Evolutionary conservation across 306 rosid species (phyloP).

Genomic region (Comarum palustre): DNA sequence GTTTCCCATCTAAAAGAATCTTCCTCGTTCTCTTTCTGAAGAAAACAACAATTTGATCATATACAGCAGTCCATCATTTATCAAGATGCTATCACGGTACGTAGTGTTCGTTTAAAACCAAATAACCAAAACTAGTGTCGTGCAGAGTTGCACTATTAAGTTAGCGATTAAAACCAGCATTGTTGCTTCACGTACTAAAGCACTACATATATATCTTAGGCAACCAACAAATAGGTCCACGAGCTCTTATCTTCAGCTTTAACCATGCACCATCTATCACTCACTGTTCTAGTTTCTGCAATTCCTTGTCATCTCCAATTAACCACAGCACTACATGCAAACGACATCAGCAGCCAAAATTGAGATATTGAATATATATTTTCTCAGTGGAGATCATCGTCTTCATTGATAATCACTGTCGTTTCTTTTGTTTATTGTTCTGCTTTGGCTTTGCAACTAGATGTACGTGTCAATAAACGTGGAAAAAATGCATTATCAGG

Average conservation of each 20-base stretch:
- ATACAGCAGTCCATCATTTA: background rate
- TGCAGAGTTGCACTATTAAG: too few species aligned
- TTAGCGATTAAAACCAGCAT: background rate
- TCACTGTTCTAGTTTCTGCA: slow-evolving; percentile 15
- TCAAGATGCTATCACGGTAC: too few species aligned
- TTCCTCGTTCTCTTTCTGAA: background rate
- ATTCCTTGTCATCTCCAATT: slow-evolving; percentile 28
- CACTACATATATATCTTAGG: background rate
- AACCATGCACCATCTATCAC: background rate
- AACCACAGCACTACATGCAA: background rate
- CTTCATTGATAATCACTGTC: background rate
- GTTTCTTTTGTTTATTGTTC: background rate
- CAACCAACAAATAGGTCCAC: background rate
- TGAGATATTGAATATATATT: background rate
- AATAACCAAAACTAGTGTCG: too few species aligned
- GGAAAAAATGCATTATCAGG: background rate
- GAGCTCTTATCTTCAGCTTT: background rate
- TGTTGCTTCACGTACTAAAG: background rate
- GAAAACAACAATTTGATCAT: background rate
- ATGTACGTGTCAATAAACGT: background rate
- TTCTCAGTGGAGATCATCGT: background rate
- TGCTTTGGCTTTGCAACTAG: background rate
- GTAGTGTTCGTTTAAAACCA: too few species aligned
- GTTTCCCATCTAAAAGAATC: background rate
- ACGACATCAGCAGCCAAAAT: background rate